Percentiles rank a stretch among this genome's conserved stretches.
Conservation (phyloP, 2,329 filamentous ascomycete species). For the Blastomyces parvus region DNA sequence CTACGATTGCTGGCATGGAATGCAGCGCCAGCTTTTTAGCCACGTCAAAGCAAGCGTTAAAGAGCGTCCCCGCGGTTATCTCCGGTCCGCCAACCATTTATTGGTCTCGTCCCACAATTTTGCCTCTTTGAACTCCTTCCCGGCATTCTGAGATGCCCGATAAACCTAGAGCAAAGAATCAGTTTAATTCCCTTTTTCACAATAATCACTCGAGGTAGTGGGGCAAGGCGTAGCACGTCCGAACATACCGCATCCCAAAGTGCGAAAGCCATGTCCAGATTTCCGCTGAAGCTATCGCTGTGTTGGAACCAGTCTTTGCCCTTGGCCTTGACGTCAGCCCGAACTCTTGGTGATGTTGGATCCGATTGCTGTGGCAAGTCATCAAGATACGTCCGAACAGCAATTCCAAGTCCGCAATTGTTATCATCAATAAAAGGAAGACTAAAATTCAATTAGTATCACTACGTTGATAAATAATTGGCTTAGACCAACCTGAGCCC, state of each 20-base stretch:
- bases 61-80: conserved; percentile 17
- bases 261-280: conserved; percentile 51
- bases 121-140: conserved; percentile 43
- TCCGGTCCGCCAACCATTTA: conserved; percentile 44
- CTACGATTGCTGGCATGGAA: neutral
- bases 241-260: conserved; percentile 55
- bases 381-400: conserved; percentile 41
- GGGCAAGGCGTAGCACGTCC: conserved; percentile 14
- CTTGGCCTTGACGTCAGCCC: conserved; percentile 42
- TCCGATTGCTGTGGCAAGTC: conserved; percentile 49
- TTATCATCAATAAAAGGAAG: conserved; percentile 39
- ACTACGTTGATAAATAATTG: neutral
- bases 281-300: conserved; percentile 47
- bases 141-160: conserved; percentile 47
- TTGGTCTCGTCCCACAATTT: conserved; percentile 52
- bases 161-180: conserved; percentile 39
- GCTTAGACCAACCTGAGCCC: conserved; percentile 54
- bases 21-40: conserved; percentile 3
- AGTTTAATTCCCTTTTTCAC: conserved; percentile 8
- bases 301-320: conserved; percentile 54
- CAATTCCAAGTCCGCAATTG: conserved; percentile 40
- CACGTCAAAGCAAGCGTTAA: neutral
- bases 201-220: neutral
- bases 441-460: conserved; percentile 19
- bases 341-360: conserved; percentile 41